phyloP scores from a whole-genome alignment of 345 rosid genomes.

The Melastoma malabathricum region DNA sequence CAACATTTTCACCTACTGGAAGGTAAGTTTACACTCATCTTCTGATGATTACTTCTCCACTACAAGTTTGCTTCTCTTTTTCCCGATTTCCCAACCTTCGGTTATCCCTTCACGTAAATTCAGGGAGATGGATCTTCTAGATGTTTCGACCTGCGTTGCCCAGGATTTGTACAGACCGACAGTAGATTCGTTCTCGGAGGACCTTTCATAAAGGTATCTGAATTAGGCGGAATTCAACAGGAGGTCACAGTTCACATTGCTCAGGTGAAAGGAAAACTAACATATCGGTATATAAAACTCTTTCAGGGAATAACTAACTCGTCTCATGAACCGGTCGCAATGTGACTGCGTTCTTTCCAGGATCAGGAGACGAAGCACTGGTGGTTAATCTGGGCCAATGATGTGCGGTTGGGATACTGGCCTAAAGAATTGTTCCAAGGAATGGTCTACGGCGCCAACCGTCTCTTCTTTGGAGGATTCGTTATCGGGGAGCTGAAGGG shows the following conservation, averaged over 20 bases:
- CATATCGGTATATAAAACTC: background rate
- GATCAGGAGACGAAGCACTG: background rate
- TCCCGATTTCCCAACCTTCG: background rate
- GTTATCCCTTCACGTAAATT: background rate
- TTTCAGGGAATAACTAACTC: background rate
- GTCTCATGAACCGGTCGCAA: too few relatives aligned
- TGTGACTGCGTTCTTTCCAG: background rate
- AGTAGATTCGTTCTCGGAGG: background rate
- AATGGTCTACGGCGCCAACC: accelerated
- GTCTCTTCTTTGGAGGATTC: background rate
- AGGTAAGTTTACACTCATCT: background rate
- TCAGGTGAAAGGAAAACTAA: background rate
- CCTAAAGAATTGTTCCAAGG: background rate
- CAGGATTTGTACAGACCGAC: slow-evolving; percentile 1
- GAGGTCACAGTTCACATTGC: background rate
- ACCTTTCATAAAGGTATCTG: background rate
- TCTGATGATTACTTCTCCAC: too few relatives aligned
- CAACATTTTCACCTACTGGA: background rate
- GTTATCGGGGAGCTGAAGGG: background rate
- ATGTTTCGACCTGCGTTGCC: background rate
- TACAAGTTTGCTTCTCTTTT: background rate
- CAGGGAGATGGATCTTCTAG: background rate
- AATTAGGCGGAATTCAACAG: background rate
- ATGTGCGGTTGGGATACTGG: background rate
- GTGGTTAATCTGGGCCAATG: background rate